Evolutionary conservation across 2,329 filamentous ascomycete species (phyloP).

Genomic region (Phialemoniopsis sp.): DNA sequence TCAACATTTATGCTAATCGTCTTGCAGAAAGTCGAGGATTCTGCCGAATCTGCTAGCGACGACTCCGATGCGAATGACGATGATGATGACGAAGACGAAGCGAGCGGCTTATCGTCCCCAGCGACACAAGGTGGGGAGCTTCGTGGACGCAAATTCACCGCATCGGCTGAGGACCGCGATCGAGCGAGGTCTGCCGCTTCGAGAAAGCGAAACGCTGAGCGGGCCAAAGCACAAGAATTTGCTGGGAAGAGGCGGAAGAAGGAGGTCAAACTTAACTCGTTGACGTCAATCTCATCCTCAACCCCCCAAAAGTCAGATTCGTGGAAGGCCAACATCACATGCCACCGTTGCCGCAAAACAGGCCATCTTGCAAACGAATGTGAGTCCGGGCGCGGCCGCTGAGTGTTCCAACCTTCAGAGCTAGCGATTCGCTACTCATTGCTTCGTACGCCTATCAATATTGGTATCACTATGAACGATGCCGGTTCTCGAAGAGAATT

Average conservation of each 20-base stretch:
- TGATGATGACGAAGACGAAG: slow-evolving; percentile 19
- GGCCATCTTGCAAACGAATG: slow-evolving; percentile 39
- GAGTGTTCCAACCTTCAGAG: too few relatives aligned
- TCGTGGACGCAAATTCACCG: not conserved
- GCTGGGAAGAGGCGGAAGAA: slow-evolving; percentile 60
- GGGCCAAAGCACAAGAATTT: slow-evolving; percentile 42
- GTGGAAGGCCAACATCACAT: slow-evolving; percentile 33
- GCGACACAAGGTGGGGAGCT: slow-evolving; percentile 3
- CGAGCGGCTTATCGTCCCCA: slow-evolving; percentile 10
- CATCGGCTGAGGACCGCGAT: slow-evolving; percentile 4
- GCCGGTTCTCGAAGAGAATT: too few relatives aligned
- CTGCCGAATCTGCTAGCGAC: slow-evolving; percentile 29
- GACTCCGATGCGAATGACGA: slow-evolving; percentile 29
- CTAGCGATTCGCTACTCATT: too few relatives aligned
- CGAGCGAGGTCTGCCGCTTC: slow-evolving; percentile 11
- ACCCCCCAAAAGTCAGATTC: slow-evolving; percentile 23
- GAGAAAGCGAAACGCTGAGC: slow-evolving; percentile 41
- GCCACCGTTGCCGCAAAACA: slow-evolving; percentile 56
- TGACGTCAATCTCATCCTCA: slow-evolving; percentile 55
- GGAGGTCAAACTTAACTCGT: slow-evolving; percentile 60
- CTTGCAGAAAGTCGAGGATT: slow-evolving; percentile 7
- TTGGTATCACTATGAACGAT: too few relatives aligned
- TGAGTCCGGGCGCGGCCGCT: too few relatives aligned
- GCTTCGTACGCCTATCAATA: too few relatives aligned
- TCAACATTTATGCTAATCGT: not conserved